Conservation (phyloP, 2,329 filamentous ascomycete species). For the Colletotrichum caudatum region DNA sequence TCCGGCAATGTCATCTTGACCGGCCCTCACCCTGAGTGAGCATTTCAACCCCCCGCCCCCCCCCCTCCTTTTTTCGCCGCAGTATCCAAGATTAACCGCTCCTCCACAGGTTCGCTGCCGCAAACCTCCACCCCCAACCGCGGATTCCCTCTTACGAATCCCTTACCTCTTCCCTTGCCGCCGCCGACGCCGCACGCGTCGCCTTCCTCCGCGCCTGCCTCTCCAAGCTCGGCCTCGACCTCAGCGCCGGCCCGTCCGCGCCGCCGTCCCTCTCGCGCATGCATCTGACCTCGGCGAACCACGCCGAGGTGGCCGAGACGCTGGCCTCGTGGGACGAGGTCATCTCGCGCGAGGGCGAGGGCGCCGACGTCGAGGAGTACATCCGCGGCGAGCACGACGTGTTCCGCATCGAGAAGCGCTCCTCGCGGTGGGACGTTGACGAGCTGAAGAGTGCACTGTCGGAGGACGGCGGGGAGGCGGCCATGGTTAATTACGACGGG, state of each 20-base stretch:
- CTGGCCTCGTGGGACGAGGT: conserved; percentile 75
- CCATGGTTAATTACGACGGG: conserved; percentile 79
- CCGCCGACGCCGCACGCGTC: conserved; percentile 76
- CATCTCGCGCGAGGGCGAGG: conserved; percentile 67
- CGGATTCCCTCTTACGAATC: conserved; percentile 75
- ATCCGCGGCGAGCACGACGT: conserved; percentile 86
- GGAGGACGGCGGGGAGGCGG: conserved; percentile 57
- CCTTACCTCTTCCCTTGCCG: conserved; percentile 74
- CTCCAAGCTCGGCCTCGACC: conserved; percentile 82
- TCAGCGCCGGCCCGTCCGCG: conserved; percentile 75
- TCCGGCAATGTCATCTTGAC: conserved; percentile 84
- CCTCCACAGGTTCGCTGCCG: conserved; percentile 78
- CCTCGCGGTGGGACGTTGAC: conserved; percentile 69
- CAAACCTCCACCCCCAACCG: conserved; percentile 78
- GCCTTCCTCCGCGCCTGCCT: conserved; percentile 85
- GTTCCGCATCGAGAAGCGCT: conserved; percentile 80
- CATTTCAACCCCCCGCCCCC: conserved; percentile 35
- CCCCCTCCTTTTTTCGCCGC: neutral
- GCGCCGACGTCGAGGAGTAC: conserved; percentile 64
- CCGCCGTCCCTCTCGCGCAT: conserved; percentile 85
- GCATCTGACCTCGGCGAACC: conserved; percentile 80
- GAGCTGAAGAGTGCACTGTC: conserved; percentile 66
- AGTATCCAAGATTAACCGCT: neutral
- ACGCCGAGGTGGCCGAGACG: conserved; percentile 74
- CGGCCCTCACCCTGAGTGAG: conserved; percentile 90